A percentile compares a stretch with the other conserved stretches of the same genome.
phyloP scores from a whole-genome alignment of 805 yeast species.

The Yarrowia sp. region DNA sequence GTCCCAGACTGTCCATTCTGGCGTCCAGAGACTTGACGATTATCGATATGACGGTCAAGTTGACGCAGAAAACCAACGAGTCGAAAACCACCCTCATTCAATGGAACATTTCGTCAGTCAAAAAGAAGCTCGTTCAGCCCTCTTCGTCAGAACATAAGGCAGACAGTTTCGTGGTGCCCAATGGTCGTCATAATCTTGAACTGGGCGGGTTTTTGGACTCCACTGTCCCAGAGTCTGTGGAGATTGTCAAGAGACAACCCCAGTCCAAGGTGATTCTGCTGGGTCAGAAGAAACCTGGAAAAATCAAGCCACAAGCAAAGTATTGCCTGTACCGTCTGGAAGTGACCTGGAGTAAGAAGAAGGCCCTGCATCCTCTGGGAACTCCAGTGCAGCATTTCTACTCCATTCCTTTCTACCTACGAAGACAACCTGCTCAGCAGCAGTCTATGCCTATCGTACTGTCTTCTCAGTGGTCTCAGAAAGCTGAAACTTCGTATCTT shows the following conservation, averaged over 20 bases:
- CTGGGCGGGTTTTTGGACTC: not conserved
- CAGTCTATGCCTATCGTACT: not conserved
- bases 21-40: not conserved
- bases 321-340: not conserved
- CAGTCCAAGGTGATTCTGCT: not conserved
- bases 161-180: not conserved
- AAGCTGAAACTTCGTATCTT: not conserved
- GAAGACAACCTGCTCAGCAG: not conserved
- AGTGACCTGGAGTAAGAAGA: conserved; percentile 2
- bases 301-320: not conserved
- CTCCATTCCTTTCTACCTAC: not conserved
- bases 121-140: not conserved
- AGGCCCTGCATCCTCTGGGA: not conserved
- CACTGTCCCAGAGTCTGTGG: not conserved
- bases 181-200: not conserved
- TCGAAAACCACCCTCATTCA: not conserved
- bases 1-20: not conserved
- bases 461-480: not conserved
- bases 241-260: not conserved
- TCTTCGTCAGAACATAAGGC: not conserved
- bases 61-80: not conserved
- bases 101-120: not conserved
- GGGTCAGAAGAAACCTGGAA: not conserved
- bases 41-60: not conserved
- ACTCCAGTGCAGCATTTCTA: not conserved